Conservation (phyloP, 768 basidiomycete species). For the Gymnopilus dilepis region DNA sequence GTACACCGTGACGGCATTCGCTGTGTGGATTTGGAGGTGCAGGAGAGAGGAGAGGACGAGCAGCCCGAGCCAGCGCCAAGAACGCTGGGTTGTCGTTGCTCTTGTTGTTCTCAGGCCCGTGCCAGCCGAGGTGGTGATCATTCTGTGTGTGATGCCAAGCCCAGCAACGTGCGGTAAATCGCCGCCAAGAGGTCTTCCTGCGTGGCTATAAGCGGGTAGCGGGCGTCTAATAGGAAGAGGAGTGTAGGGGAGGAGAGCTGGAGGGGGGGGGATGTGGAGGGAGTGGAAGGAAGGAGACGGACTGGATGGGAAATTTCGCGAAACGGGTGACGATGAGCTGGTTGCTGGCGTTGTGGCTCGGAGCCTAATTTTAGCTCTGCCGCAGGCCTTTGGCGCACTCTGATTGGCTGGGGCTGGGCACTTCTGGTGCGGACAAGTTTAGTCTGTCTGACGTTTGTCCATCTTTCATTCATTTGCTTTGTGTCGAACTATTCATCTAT, state of each 20-base stretch:
- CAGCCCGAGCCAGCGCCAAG: background rate
- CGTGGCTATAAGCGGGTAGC: background rate
- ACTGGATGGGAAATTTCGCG: background rate
- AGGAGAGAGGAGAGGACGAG: background rate
- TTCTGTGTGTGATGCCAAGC: background rate
- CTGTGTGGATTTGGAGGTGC: background rate
- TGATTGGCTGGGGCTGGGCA: background rate
- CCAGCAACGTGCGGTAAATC: background rate
- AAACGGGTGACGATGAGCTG: background rate
- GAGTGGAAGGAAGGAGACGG: background rate
- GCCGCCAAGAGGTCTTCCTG: background rate
- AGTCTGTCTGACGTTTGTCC: slow-evolving; percentile 1
- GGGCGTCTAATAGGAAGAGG: background rate
- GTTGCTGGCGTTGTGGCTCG: no score
- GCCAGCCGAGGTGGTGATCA: slow-evolving; percentile 22
- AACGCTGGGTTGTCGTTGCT: no score
- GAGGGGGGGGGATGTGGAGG: background rate
- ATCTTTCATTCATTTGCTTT: background rate
- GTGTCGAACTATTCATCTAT: background rate
- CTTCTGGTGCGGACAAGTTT: background rate
- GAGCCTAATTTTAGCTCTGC: background rate
- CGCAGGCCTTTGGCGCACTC: background rate
- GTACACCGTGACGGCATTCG: slow-evolving; percentile 12
- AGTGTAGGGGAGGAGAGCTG: background rate
- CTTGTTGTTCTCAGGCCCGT: background rate